Conservation (phyloP, 2,329 filamentous ascomycete species). For the Neonectria coccinea region DNA sequence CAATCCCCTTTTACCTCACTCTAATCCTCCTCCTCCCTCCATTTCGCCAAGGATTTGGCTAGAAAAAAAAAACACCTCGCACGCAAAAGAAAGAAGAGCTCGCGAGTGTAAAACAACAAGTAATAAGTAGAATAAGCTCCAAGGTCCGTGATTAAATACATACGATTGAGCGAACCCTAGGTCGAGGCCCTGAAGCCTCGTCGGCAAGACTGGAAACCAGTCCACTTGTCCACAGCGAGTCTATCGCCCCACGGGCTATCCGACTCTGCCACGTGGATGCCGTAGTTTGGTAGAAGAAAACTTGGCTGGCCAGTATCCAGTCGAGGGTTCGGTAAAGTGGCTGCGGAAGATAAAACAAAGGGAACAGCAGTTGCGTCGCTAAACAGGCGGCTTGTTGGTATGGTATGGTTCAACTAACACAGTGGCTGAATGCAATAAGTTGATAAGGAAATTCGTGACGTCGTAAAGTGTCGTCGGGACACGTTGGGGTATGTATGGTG, state of each 20-base stretch:
- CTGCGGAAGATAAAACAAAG: slow-evolving; percentile 36
- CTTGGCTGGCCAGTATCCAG: slow-evolving; percentile 21
- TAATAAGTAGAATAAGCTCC: slow-evolving; percentile 22
- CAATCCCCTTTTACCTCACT: slow-evolving; percentile 15
- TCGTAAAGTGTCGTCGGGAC: slow-evolving; percentile 43
- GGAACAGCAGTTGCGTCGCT: slow-evolving; percentile 45
- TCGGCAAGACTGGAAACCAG: slow-evolving; percentile 25
- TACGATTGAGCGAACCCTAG: slow-evolving; percentile 32
- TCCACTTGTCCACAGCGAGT: slow-evolving; percentile 31
- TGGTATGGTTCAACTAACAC: slow-evolving; percentile 44
- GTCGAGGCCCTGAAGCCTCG: slow-evolving; percentile 24
- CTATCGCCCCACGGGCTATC: slow-evolving; percentile 18
- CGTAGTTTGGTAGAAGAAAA: slow-evolving; percentile 8
- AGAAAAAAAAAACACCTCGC: slow-evolving; percentile 29
- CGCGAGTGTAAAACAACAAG: slow-evolving; percentile 23
- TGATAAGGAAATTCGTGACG: slow-evolving; percentile 48
- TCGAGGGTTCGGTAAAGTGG: slow-evolving; percentile 15
- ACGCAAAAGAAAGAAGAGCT: slow-evolving; percentile 18
- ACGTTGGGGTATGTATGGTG: slow-evolving; percentile 30
- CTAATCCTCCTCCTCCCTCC: slow-evolving; percentile 20
- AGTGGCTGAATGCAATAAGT: slow-evolving; percentile 46
- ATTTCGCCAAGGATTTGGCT: slow-evolving; percentile 3
- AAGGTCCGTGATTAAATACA: slow-evolving; percentile 47
- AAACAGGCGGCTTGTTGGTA: slow-evolving; percentile 42
- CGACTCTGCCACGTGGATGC: slow-evolving; percentile 5